Evolutionary conservation across 2,329 filamentous ascomycete genomes (phyloP), one percentile per base, ranked within the genome.

Genomic region (Colletotrichum sp.): DNA sequence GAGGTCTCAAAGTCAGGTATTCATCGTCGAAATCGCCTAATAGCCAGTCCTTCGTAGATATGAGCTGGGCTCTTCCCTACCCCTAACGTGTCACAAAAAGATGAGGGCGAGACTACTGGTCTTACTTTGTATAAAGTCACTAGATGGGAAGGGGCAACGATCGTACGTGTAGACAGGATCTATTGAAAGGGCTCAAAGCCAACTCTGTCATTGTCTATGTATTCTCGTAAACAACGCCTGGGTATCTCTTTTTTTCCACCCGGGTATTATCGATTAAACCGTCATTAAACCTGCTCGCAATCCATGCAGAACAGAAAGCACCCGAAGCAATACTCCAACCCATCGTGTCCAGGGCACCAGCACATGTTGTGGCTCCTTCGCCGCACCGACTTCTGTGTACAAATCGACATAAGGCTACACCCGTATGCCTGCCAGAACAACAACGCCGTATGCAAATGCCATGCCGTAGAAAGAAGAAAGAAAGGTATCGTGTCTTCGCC

Each of bases 381-480:
- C 49, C 32, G 13, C 28, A 21, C 30, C 52, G 30, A 57, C 65
- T 65, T 26, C 3, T 66, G 39, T 32, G n/a, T 52, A 66, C 60
- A 44, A 65, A 34, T 67, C 44, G 44, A 67, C 36, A 55, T 13
- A n/a, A 24, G 21, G 66, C 24, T 44, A 10, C 36, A 30, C 36
- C 66, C 7, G 21, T 21, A 13, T 28, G 57, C 65, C 65, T 57
- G 65, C 57, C 59, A 65, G 18, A 21, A 57, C 36, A 71, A 64
- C 55, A 74, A 73, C 70, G 59, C 71, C 71, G 26, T 65, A 60
- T 59, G 57, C 70, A 60, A 52, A 74, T 69, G 64, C 71, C 24
- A 30, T 68, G 60, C 71, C 62, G 52, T 52, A 26, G 36, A 49
- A 36, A 24, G 44, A 64, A 74, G 32, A 49, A n/a, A 13, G 44